These are phyloP conservation scores for Bryum argenteum DNA, from an alignment of 225 moss, liverwort and hornwort genomes.

Conservation along the genomic window DNA sequence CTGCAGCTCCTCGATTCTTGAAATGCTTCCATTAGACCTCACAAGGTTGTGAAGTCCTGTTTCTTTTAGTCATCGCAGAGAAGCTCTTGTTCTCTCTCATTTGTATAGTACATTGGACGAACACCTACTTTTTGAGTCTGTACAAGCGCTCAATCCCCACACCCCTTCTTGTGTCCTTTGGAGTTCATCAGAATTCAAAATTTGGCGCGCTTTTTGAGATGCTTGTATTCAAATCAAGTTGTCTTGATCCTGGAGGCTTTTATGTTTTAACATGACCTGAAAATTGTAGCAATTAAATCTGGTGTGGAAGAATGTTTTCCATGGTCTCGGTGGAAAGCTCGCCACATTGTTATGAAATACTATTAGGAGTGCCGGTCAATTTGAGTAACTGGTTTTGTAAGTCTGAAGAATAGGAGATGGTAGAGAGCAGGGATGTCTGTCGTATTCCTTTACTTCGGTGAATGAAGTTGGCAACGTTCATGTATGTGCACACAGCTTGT, in stretches of 20 bases:
- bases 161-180: not conserved
- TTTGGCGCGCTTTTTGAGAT: too few species aligned
- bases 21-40: conserved; percentile 24
- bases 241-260: too few species aligned
- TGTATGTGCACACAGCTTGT: conserved; percentile 28
- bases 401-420: conserved; percentile 5
- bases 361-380: not conserved
- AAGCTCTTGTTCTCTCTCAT: not conserved
- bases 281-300: not conserved
- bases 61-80: conserved; percentile 4
- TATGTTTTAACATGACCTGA: too few species aligned
- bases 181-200: not conserved
- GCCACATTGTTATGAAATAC: not conserved
- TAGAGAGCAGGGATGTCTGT: not conserved
- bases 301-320: not conserved
- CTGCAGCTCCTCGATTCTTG: conserved; percentile 31
- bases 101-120: conserved; percentile 15
- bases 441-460: not conserved
- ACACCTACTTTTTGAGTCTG: not conserved
- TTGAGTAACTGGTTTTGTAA: not conserved
- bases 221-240: too few species aligned
- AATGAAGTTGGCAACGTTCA: conserved; percentile 16
- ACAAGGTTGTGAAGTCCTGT: conserved; percentile 17
- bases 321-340: not conserved
- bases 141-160: not conserved